Evolutionary conservation across 1,284 basidiomycete genomes (phyloP), one percentile per base, ranked within the genome.

Genomic region (Rhodotorula sp.): DNA sequence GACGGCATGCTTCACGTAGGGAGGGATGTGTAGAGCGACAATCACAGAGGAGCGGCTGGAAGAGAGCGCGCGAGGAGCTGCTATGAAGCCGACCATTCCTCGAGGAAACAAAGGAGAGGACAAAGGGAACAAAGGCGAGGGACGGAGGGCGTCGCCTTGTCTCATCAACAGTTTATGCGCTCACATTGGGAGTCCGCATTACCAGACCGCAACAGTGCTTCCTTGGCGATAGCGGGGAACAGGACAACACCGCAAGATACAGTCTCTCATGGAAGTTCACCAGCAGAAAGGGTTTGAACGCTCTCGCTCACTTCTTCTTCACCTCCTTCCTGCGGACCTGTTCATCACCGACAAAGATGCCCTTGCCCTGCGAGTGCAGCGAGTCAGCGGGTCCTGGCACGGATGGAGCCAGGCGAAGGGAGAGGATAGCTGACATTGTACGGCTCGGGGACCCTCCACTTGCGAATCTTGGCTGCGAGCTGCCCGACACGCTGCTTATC

Each of bases 281-380:
- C n/a, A n/a, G n/a, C n/a, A n/a, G n/a, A n/a, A n/a, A n/a, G n/a
- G n/a, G n/a, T n/a, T n/a, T n/a, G n/a, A n/a, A n/a, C n/a, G n/a
- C n/a, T n/a, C n/a, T n/a, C n/a, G n/a, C n/a, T n/a, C n/a, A 97
- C 85, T 97, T 96, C 86, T 96, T 97, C 85, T 94, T 95, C 69
- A 94, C 88, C 71, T 88, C 87, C 83, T 92, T 95, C 72, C 96
- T 87, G 79, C 88, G 86, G 77, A 96, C 89, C 58, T 88, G 89
- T 81, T 98, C 94, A 75, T 87, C 86, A 40, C 89, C 90, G 59
- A 97, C 87, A 79, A 97, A 96, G 73, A 98, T 88, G 70, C 94
- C 94, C 89, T 81, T 81, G 16, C 81, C 81, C 72, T 78, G 67
- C 34, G 37, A 31, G 11, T 2, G 13, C 24, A n/a, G 13, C 30